phyloP scores from a whole-genome alignment of 768 basidiomycete genomes.

The Naematelia aurantialba region DNA sequence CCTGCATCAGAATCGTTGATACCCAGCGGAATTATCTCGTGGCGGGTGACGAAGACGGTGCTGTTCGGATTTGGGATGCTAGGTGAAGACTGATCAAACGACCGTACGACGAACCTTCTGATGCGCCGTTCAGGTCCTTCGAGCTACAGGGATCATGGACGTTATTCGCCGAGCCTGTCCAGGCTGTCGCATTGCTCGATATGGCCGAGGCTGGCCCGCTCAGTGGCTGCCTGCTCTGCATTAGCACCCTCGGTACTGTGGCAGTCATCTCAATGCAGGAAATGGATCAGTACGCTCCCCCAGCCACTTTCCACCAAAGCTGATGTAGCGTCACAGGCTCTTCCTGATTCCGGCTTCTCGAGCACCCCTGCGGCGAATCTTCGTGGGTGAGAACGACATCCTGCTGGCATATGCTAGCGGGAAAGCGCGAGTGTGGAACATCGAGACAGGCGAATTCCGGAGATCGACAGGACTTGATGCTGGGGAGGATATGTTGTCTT shows the following conservation, averaged over 20 bases:
- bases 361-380: conserved; percentile 63
- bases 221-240: conserved; percentile 65
- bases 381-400: conserved; percentile 65
- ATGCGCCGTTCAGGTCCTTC: conserved; percentile 47
- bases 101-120: conserved; percentile 3
- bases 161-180: conserved; percentile 65
- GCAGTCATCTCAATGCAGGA: conserved; percentile 69
- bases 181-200: conserved; percentile 27
- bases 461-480: conserved; percentile 73
- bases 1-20: conserved; percentile 15
- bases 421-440: conserved; percentile 81
- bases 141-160: conserved; percentile 68
- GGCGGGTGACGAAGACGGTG: conserved; percentile 47
- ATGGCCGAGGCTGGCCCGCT: conserved; percentile 55
- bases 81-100: conserved; percentile 22
- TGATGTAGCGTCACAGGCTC: conserved; percentile 54
- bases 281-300: conserved; percentile 66
- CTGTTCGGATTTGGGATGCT: conserved; percentile 41
- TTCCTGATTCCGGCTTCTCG: conserved; percentile 77
- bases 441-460: conserved; percentile 75
- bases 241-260: conserved; percentile 75
- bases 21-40: conserved; percentile 17
- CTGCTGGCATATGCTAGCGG: conserved; percentile 71
- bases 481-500: conserved; percentile 66
- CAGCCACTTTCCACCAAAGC: conserved; percentile 1